Percentiles rank a stretch among this genome's conserved stretches.
These are phyloP conservation scores for Sabuloglossum arenarium DNA, from an alignment of 495 filamentous ascomycete genomes.

Conservation along the genomic window DNA sequence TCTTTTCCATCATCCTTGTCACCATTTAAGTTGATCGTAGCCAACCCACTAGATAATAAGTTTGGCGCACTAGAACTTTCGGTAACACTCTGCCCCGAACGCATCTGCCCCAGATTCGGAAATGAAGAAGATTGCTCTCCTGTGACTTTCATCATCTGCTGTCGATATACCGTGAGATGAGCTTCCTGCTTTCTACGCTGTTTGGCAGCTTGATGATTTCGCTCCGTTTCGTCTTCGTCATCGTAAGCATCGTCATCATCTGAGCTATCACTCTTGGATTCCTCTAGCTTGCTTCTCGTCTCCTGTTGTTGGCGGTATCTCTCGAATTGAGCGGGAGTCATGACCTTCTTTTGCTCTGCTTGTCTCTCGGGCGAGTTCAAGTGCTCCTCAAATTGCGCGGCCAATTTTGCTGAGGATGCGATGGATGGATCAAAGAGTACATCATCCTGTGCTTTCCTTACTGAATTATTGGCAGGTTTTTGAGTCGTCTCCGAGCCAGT, in stretches of 20 bases:
- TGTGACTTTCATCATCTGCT: constrained; percentile 94
- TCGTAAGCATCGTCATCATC: constrained; percentile 39
- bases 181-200: constrained; percentile 80
- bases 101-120: neutral
- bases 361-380: neutral
- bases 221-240: constrained; percentile 70
- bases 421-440: constrained; percentile 27
- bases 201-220: constrained; percentile 45
- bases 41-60: neutral
- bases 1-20: neutral
- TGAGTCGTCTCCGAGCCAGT: neutral
- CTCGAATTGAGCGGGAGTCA: constrained; percentile 81
- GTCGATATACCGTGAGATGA: constrained; percentile 73
- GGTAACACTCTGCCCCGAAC: neutral
- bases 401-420: constrained; percentile 33
- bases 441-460: constrained; percentile 17
- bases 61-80: neutral
- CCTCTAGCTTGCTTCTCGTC: constrained; percentile 20
- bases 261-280: constrained; percentile 27
- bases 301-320: constrained; percentile 64
- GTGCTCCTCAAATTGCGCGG: constrained; percentile 23
- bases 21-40: neutral
- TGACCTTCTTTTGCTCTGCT: constrained; percentile 39
- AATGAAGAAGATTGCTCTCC: constrained; percentile 32
- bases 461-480: constrained; percentile 10